Evolutionary conservation across 257 asterid genomes (phyloP).

Genomic region (Solanum chiquidenum): DNA sequence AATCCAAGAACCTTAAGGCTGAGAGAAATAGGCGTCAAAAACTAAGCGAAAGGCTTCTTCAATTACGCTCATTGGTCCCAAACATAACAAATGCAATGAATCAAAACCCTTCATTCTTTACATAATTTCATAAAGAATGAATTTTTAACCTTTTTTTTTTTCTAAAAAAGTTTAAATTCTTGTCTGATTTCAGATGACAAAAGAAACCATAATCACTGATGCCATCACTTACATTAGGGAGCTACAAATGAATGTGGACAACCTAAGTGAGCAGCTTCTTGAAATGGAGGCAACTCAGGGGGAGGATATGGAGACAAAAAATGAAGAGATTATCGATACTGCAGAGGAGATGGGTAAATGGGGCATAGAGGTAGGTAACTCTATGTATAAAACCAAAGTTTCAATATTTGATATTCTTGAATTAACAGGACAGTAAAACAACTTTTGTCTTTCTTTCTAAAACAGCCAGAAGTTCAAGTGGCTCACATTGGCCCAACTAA

Average conservation of each 20-base stretch:
- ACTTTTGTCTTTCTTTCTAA: not conserved
- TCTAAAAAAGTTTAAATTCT: not conserved
- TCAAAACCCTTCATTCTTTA: not conserved
- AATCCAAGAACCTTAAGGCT: conserved; percentile 72
- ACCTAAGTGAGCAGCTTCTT: conserved; percentile 42
- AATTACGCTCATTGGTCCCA: conserved; percentile 73
- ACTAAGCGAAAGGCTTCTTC: conserved; percentile 51
- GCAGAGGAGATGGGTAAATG: conserved; percentile 33
- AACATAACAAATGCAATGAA: conserved; percentile 68
- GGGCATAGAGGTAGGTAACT: conserved; percentile 32
- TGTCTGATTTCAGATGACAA: conserved; percentile 49
- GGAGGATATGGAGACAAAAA: conserved; percentile 6
- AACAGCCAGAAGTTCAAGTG: conserved; percentile 51
- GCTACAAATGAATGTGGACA: conserved; percentile 33
- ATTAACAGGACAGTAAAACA: not conserved
- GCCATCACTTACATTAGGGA: conserved; percentile 64
- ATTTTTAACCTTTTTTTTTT: not conserved
- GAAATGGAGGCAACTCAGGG: conserved; percentile 31
- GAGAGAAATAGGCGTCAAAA: conserved; percentile 73
- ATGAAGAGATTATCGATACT: not conserved
- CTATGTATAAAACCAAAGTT: too few species aligned
- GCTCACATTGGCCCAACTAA: conserved; percentile 36
- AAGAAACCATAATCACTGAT: conserved; percentile 63
- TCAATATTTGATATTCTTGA: not conserved
- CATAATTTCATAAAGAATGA: not conserved